Base-by-base conservation (phyloP, 2,329 filamentous ascomycete species). In the Fusarium nanum region DNA sequence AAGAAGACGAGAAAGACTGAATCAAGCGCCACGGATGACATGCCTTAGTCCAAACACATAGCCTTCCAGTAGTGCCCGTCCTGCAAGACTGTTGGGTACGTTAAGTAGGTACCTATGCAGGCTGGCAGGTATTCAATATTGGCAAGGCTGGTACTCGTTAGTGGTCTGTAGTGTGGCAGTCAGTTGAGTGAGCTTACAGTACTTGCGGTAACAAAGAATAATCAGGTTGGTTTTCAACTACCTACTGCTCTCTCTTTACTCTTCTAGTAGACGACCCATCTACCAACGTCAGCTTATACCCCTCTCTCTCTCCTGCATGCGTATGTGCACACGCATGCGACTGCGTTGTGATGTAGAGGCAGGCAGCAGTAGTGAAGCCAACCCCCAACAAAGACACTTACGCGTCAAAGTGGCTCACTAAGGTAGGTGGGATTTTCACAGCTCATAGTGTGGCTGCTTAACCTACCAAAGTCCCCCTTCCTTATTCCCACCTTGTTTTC, bases 231-330 rank as follows among this genome's bases (percentile, higher is more conserved):
- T 11, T 5, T 14, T 6, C 46, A 41, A 18, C 13, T 23, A 20
- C 27, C 13, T 23, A 20, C 27, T 20, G 13, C 34, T 54, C 48
- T 58, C 16, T 37, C 32, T 37, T 18, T 37, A 37, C 32, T 37
- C 34, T 37, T 37, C 34, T 37, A n/a, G 34, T 37, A n/a, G 34
- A 37, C 34, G 18, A 37, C 34, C 20, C 25, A 7, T 46, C 45
- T 37, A 48, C 46, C 58, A 48, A 48, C 60, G 59, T 64, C 58
- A 64, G 60, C 60, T 64, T 64, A 56, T 64, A 56, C 52, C 40
- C 40, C 40, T 40, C 30, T 50, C 18, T 16, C 52, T 32, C 52
- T 57, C 49, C 14, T 46, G 27, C 48, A 63, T 56, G 48, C 34
- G 42, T 44, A 55, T 63, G 48, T 58, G 28, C 55, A n/a, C 41